phyloP scores from a whole-genome alignment of 2,329 filamentous ascomycete genomes.

The Elsinoe batatas region DNA sequence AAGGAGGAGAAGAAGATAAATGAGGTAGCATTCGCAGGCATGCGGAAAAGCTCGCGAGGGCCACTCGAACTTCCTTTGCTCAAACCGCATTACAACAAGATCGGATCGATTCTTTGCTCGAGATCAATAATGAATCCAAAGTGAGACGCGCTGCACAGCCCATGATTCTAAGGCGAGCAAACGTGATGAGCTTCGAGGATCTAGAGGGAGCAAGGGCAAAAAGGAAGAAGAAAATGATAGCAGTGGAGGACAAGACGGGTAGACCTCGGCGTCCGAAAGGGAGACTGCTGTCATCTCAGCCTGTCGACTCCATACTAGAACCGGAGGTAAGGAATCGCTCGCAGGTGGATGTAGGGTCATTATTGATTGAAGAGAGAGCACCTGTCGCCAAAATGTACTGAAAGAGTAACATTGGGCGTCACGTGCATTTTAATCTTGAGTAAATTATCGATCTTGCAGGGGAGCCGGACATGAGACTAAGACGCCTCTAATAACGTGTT shows the following conservation, averaged over 20 bases:
- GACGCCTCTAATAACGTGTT: too few relatives aligned
- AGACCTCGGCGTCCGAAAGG: background rate
- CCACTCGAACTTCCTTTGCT: too few relatives aligned
- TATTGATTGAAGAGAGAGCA: background rate
- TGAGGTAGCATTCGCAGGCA: constrained; percentile 20
- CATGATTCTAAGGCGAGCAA: constrained; percentile 20
- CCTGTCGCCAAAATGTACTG: background rate
- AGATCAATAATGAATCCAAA: constrained; percentile 25
- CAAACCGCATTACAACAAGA: constrained; percentile 23
- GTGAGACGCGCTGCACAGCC: constrained; percentile 20
- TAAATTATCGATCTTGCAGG: too few relatives aligned
- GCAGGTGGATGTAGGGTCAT: background rate
- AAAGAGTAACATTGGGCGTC: background rate
- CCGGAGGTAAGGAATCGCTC: background rate
- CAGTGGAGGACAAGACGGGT: background rate
- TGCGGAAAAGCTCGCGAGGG: constrained; percentile 22
- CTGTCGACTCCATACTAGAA: background rate
- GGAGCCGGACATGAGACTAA: too few relatives aligned
- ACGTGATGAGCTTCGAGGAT: constrained; percentile 22
- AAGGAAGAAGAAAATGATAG: constrained; percentile 19
- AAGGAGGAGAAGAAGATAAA: constrained; percentile 20
- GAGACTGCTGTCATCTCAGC: background rate
- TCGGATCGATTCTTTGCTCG: constrained; percentile 22
- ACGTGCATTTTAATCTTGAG: background rate
- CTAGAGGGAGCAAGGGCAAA: constrained; percentile 19